Evolutionary conservation across 768 basidiomycete species (phyloP).

Genomic region (Hysterangium stoloniferum): DNA sequence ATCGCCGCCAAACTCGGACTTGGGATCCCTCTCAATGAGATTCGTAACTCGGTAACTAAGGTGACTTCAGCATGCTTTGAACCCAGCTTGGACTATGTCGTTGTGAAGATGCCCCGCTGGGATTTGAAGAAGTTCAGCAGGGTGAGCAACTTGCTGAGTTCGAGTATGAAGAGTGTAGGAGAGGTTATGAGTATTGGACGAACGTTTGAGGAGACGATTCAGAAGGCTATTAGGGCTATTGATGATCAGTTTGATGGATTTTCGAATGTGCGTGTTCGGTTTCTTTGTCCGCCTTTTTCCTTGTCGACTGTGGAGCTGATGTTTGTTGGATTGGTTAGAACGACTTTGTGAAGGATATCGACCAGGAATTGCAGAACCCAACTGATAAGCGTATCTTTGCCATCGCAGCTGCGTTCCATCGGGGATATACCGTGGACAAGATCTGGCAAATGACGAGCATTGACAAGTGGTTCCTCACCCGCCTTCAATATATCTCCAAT

Average conservation of each 20-base stretch:
- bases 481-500: conserved; percentile 73
- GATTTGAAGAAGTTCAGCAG: conserved; percentile 97
- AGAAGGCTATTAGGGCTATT: conserved; percentile 95
- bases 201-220: conserved; percentile 97
- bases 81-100: conserved; percentile 92
- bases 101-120: conserved; percentile 99
- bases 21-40: conserved; percentile 94
- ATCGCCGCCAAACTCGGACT: conserved; percentile 98
- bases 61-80: conserved; percentile 97
- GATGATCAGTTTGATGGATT: conserved; percentile 95
- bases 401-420: conserved; percentile 87
- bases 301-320: conserved; percentile 5
- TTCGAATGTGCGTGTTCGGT: conserved; percentile 53
- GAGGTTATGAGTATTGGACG: conserved; percentile 99
- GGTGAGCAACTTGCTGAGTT: conserved; percentile 84
- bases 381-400: conserved; percentile 98
- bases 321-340: conserved; percentile 64
- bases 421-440: conserved; percentile 90
- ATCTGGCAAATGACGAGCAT: conserved; percentile 98
- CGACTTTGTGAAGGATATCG: conserved; percentile 81
- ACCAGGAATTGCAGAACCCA: conserved; percentile 87
- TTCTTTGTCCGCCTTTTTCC: not conserved
- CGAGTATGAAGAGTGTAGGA: conserved; percentile 98
- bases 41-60: conserved; percentile 96
- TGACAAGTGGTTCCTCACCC: conserved; percentile 96